A percentile compares a stretch with the other conserved stretches of the same genome.
Conservation (phyloP, 2,329 filamentous ascomycete genomes). For the Trichoderma pleuroti region DNA sequence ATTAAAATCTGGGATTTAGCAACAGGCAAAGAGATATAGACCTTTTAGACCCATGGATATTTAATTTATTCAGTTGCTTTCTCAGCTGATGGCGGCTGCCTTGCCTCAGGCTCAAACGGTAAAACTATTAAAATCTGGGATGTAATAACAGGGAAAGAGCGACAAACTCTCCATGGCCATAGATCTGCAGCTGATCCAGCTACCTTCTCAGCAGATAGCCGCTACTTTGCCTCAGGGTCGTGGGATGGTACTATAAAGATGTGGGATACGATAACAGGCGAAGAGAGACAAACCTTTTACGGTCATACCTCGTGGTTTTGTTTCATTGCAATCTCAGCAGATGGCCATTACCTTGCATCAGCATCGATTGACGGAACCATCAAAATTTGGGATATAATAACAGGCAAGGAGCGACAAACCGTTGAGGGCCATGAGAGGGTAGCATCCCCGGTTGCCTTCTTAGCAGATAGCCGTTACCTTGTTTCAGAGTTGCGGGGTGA, state of each 20-base stretch:
- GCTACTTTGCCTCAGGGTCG: too few relatives aligned
- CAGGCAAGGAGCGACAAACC: neutral
- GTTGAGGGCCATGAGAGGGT: too few relatives aligned
- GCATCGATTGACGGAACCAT: neutral
- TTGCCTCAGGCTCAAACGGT: rapidly evolving
- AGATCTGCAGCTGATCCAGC: too few relatives aligned
- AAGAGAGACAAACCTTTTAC: too few relatives aligned
- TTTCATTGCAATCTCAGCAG: neutral
- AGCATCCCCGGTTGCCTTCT: neutral
- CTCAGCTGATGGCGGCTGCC: neutral
- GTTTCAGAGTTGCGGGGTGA: too few relatives aligned
- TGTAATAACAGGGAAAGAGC: neutral
- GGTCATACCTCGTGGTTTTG: too few relatives aligned
- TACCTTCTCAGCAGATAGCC: too few relatives aligned
- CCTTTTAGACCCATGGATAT: too few relatives aligned
- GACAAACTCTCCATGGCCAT: neutral
- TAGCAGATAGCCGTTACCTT: neutral
- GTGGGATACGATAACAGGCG: too few relatives aligned
- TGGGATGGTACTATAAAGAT: too few relatives aligned
- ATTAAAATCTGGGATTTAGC: neutral
- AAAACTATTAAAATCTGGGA: neutral
- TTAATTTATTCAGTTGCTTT: neutral
- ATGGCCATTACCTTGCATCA: neutral
- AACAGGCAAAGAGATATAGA: too few relatives aligned
- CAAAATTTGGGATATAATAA: neutral